Evolutionary conservation across 2,329 filamentous ascomycete species (phyloP), one percentile per base, ranked within the genome.

Genomic region (Cercospora citrullina): DNA sequence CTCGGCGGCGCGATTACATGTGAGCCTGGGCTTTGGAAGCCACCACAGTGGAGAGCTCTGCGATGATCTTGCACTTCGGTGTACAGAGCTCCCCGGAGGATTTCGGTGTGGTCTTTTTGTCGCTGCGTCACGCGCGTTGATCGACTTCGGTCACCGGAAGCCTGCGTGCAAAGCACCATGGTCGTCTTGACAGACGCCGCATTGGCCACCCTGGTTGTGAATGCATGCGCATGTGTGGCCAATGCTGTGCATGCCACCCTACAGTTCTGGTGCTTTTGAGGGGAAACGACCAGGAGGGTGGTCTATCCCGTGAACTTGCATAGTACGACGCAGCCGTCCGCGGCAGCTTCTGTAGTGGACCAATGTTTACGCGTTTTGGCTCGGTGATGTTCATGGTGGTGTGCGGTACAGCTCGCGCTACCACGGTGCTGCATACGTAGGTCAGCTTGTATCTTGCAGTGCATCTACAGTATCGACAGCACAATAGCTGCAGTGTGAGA

Each of bases 301-400:
- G 36, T 63, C 30, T 39, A 39, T 63, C 60, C 60, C 60, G 45
- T 55, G 45, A 28, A 51, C 42, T 31, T 55, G 60, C 60, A 63
- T 63, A 12, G 10, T 53, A 33, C 36, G 28, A 53, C 21, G 60
- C 60, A 45, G 60, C 60, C 26, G 30, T 28, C 28, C 14, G 60
- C 60, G 26, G 60, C 60, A 55, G 60, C 42, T 33, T 39, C 42
- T 63, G 60, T 62, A 51, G 39, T 62, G 60, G 3, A 62, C 60
- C 60, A 51, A 21, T 10, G 16, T 42, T 42, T 26, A 53, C 48
- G 30, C 60, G 21, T 21, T 51, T 39, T 36, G 42, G 30, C 42
- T 26, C 23, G 23, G 60, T 18, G 5, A 18, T n/a, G 60, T 42
- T 14, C 18, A 18, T 48, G 36, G 23, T 23, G 42, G 55, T 10